A percentile compares a stretch with the other conserved stretches of the same genome.
Evolutionary conservation across 2,329 filamentous ascomycete species (phyloP).

Genomic region (Sclerotinia minor): DNA sequence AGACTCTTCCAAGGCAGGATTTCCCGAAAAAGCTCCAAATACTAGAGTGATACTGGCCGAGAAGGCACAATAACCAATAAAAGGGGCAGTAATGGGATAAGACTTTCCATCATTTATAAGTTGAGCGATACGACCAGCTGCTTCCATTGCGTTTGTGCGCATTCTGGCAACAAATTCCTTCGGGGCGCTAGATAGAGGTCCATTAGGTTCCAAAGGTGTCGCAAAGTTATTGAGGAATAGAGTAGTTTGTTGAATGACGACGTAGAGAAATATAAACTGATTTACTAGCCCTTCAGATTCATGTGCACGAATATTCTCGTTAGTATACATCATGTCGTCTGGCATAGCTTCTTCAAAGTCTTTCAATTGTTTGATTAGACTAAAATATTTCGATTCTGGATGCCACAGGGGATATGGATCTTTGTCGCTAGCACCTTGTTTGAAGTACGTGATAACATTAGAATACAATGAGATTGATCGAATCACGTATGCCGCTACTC

Average conservation of each 20-base stretch:
- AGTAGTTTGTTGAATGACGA: conserved; percentile 84
- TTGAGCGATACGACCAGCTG: conserved; percentile 83
- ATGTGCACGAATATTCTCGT: conserved; percentile 82
- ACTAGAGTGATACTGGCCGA: conserved; percentile 93
- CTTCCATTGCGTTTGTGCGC: conserved; percentile 73
- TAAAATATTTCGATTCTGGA: conserved; percentile 71
- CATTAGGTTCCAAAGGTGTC: conserved; percentile 61
- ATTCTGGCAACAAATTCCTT: conserved; percentile 75
- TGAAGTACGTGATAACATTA: conserved; percentile 83
- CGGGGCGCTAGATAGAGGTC: conserved; percentile 60
- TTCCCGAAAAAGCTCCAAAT: conserved; percentile 85
- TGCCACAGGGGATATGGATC: conserved; percentile 81
- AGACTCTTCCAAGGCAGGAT: conserved; percentile 68
- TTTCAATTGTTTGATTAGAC: conserved; percentile 69
- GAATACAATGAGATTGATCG: conserved; percentile 87
- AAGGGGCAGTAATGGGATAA: conserved; percentile 82
- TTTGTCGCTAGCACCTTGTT: conserved; percentile 80
- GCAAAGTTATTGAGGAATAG: conserved; percentile 90
- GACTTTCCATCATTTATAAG: conserved; percentile 78
- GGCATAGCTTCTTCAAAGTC: conserved; percentile 71
- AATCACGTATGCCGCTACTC: conserved; percentile 87
- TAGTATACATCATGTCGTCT: conserved; percentile 67
- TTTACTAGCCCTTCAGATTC: conserved; percentile 82
- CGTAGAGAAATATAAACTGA: conserved; percentile 90
- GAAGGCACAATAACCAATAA: conserved; percentile 93